Conservation (phyloP, 225 moss, liverwort and hornwort species). For the Asterella californica region DNA sequence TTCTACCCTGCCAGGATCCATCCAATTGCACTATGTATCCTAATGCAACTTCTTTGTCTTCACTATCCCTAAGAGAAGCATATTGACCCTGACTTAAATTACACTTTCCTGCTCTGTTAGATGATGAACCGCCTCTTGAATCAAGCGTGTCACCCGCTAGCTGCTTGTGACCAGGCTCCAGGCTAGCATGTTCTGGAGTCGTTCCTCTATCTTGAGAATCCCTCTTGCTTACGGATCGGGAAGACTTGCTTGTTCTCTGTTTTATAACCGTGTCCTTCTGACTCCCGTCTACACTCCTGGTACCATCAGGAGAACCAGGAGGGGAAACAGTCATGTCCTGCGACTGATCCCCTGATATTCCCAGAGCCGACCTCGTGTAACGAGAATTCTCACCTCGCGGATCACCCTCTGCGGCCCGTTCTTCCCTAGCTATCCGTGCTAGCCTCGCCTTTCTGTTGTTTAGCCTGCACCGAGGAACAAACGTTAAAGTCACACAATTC, state of each 20-base stretch:
- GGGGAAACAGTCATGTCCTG: conserved; percentile 63
- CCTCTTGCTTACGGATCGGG: conserved; percentile 26
- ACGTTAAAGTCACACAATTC: neutral
- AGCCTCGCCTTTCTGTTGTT: conserved; percentile 99
- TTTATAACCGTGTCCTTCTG: conserved; percentile 39
- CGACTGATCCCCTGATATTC: conserved; percentile 34
- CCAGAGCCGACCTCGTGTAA: conserved; percentile 54
- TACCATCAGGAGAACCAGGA: conserved; percentile 52
- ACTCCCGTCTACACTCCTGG: conserved; percentile 55
- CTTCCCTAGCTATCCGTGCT: conserved; percentile 86
- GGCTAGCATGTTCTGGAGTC: conserved; percentile 18
- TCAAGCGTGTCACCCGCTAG: conserved; percentile 1
- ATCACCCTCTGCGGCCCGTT: conserved; percentile 64
- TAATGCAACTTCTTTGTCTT: conserved; percentile 71
- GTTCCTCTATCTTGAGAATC: conserved; percentile 27
- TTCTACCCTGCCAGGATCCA: conserved; percentile 64
- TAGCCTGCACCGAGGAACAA: conserved; percentile 71
- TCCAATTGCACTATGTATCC: conserved; percentile 60
- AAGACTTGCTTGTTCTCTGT: conserved; percentile 14
- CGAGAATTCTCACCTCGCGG: conserved; percentile 62
- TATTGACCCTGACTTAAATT: conserved; percentile 57
- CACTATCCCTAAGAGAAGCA: conserved; percentile 62
- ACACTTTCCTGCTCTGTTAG: conserved; percentile 42
- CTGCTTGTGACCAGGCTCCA: conserved; percentile 17
- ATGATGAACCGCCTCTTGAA: conserved; percentile 29